Percentiles rank a stretch among this genome's conserved stretches.
Evolutionary conservation across 768 basidiomycete species (phyloP).

Genomic region (Boletus subparvulus): DNA sequence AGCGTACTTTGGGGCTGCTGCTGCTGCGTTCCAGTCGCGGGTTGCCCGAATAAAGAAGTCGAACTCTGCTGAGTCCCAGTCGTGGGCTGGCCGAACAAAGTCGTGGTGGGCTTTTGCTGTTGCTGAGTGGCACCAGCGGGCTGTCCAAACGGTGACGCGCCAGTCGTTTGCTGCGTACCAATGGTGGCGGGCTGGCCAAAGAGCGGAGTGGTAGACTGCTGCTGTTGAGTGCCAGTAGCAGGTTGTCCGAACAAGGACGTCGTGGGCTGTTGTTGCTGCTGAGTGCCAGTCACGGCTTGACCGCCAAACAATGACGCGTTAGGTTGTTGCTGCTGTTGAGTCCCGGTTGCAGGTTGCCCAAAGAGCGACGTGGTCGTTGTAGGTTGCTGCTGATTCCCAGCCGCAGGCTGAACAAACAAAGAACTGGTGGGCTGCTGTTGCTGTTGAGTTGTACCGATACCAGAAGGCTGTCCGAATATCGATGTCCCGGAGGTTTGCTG

Average conservation of each 20-base stretch:
- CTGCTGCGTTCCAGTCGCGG: constrained; percentile 6
- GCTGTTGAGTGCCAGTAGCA: constrained; percentile 34
- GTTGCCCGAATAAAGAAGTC: constrained; percentile 39
- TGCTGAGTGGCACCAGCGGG: constrained; percentile 24
- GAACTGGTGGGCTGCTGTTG: constrained; percentile 4
- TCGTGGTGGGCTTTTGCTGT: constrained; percentile 28
- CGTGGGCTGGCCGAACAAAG: constrained; percentile 32
- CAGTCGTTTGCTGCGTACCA: constrained; percentile 30
- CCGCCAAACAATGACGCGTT: constrained; percentile 28
- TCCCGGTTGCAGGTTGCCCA: constrained; percentile 30
- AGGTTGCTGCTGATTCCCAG: constrained; percentile 32
- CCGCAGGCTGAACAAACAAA: constrained; percentile 15
- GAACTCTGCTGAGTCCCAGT: constrained; percentile 34
- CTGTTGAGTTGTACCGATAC: constrained; percentile 6
- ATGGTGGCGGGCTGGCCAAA: constrained; percentile 25
- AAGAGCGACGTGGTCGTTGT: constrained; percentile 31
- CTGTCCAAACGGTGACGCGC: constrained; percentile 41
- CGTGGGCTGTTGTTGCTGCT: constrained; percentile 18
- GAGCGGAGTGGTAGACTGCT: constrained; percentile 30
- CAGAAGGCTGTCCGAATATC: constrained; percentile 15
- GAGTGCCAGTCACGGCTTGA: constrained; percentile 5
- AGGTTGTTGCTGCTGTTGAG: constrained; percentile 23
- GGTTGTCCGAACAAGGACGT: constrained; percentile 30
- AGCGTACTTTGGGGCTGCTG: constrained; percentile 29
- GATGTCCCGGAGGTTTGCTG: constrained; percentile 1